These are phyloP conservation scores for Penicillium arizonense DNA, from an alignment of 495 filamentous ascomycete genomes.

Conservation along the genomic window DNA sequence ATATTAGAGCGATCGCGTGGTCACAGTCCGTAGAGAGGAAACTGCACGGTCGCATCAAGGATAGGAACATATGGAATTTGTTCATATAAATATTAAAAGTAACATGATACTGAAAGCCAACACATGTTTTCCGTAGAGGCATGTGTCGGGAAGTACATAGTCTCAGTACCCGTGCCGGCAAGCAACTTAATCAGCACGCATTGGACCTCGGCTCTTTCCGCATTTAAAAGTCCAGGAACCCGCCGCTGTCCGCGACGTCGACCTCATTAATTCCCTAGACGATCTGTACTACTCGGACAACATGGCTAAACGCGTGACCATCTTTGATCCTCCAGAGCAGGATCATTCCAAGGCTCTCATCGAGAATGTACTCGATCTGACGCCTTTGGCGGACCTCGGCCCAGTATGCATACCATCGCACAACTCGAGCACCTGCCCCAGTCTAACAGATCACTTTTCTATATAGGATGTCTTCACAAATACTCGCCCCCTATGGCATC, in stretches of 20 bases:
- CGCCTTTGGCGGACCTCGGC: conserved; percentile 73
- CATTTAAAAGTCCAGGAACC: conserved; percentile 11
- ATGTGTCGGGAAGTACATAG: no score
- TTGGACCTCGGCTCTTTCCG: conserved; percentile 24
- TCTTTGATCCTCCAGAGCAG: conserved; percentile 71
- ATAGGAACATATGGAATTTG: no score
- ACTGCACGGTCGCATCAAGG: neutral
- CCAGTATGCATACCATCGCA: conserved; percentile 52
- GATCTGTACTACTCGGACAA: neutral
- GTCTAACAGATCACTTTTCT: neutral
- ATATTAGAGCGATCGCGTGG: conserved; percentile 1
- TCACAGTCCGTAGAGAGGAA: neutral
- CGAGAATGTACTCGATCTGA: conserved; percentile 86
- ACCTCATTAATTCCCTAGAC: neutral
- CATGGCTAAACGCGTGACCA: conserved; percentile 53
- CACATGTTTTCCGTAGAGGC: neutral
- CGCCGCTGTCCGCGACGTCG: conserved; percentile 9
- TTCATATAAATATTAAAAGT: neutral
- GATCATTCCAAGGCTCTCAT: conserved; percentile 74
- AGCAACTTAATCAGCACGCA: neutral
- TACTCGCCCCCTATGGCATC: conserved; percentile 84
- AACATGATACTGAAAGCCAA: neutral
- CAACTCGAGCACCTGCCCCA: neutral
- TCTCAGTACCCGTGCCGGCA: no score
- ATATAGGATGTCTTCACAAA: conserved; percentile 87